Base-by-base conservation (phyloP, 1,284 basidiomycete species). In the Grifola frondosa region DNA sequence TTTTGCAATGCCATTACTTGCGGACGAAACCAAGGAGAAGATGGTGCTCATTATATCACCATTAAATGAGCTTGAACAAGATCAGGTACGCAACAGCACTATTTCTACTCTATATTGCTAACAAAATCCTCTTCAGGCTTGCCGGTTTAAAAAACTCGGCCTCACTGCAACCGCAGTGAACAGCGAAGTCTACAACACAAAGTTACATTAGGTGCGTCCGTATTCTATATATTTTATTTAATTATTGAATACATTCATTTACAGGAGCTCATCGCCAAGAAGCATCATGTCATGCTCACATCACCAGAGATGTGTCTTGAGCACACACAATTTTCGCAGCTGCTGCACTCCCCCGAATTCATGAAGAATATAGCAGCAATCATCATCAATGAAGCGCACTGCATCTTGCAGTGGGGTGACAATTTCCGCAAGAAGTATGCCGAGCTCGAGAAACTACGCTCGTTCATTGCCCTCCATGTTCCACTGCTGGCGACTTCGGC, bases 351-450 rank as follows among this genome's bases (percentile, higher is more conserved):
- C 11, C 44, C 54, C 0, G 38, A 36, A 4, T 63, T 64, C 36
- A 38, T 56, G 5, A 46, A 57, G 6, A 22, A 49, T 15, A 49
- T 67, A 20, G 19, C 40, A 2, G 55, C 59, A 9, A 35, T 67
- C 11, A 47, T 68, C 16, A 38, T 71, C 20, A 67, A 73, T 42
- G 62, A 73, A 30, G 57, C 47, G 0, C 61, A 64, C 29, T 62
- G 59, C 37, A 56, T 62, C 31, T 48, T 46, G 9, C 52, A 61
- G 16, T 64, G 58, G 59, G 57, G 55, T 3, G 49, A 41, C 5
- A 37, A 46, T 17, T 61, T 61, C 32, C 58, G 56, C 11, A 38
- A 33, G 40, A 26, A 40, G 7, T 61, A 53, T 34, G 26, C n/a
- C 2, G 16, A 52, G 19, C 44, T 61, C 6, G 32, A 30, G 9